These are phyloP conservation scores for Aspergillus arachidicola DNA, from an alignment of 2,329 filamentous ascomycete genomes.

Conservation along the genomic window DNA sequence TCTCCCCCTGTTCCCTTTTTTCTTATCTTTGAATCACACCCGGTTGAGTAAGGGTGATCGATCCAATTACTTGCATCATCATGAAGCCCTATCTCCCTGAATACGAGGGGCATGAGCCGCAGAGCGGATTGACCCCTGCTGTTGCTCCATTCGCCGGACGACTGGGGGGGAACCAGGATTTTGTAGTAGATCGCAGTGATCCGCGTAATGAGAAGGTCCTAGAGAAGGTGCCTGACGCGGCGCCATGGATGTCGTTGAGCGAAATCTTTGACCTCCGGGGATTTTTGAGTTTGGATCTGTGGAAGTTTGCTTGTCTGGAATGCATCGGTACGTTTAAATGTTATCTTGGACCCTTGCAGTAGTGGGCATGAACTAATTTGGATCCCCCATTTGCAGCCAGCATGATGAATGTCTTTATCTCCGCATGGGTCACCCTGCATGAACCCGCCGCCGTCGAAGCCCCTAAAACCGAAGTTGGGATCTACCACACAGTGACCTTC, in stretches of 20 bases:
- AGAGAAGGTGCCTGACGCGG: slow-evolving; percentile 44
- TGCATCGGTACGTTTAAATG: slow-evolving; percentile 33
- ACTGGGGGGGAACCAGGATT: slow-evolving; percentile 41
- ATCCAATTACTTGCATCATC: not conserved
- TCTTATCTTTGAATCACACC: not conserved
- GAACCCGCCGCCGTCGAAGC: slow-evolving; percentile 17
- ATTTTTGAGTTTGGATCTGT: slow-evolving; percentile 38
- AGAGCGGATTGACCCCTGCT: slow-evolving; percentile 13
- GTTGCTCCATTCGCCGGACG: slow-evolving; percentile 37
- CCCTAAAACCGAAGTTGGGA: slow-evolving; percentile 25
- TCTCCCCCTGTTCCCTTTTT: not conserved
- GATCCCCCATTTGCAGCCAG: slow-evolving; percentile 16
- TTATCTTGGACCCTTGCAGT: not conserved
- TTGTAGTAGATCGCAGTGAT: slow-evolving; percentile 33
- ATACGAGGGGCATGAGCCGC: slow-evolving; percentile 13
- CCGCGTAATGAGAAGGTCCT: slow-evolving; percentile 31
- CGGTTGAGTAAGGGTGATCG: not conserved
- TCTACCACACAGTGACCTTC: slow-evolving; percentile 32
- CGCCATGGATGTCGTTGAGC: slow-evolving; percentile 41
- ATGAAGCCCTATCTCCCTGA: slow-evolving; percentile 16
- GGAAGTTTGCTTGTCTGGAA: slow-evolving; percentile 47
- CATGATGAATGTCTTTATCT: slow-evolving; percentile 32
- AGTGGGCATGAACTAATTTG: not conserved
- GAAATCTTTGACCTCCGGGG: slow-evolving; percentile 40
- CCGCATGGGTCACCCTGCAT: slow-evolving; percentile 26